These are phyloP conservation scores for Earliella scabrosa DNA, from an alignment of 1,284 basidiomycete genomes.

Conservation along the genomic window DNA sequence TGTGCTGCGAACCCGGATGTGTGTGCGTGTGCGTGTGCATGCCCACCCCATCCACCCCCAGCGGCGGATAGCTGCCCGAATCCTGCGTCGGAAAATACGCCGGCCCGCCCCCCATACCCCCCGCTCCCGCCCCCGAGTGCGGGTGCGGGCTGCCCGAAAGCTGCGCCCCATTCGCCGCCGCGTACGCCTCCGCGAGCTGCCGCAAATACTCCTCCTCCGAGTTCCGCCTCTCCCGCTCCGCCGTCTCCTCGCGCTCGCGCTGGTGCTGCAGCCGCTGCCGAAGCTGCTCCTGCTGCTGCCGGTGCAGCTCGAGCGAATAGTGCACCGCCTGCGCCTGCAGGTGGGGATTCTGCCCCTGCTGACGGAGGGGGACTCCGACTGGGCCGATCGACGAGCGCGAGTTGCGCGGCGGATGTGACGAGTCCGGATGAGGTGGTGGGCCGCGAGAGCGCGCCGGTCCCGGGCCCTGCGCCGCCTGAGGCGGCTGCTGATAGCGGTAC, in stretches of 20 bases:
- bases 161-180: slow-evolving; percentile 13
- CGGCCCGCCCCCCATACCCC: slow-evolving; percentile 4
- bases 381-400: slow-evolving; percentile 50
- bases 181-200: slow-evolving; percentile 22
- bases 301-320: slow-evolving; percentile 48
- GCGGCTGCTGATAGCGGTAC: slow-evolving; percentile 33
- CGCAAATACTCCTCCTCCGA: slow-evolving; percentile 28
- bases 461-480: slow-evolving; percentile 19
- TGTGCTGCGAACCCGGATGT: neutral
- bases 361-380: slow-evolving; percentile 29
- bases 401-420: slow-evolving; percentile 48
- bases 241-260: slow-evolving; percentile 26
- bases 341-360: slow-evolving; percentile 23
- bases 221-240: slow-evolving; percentile 27
- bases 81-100: slow-evolving; percentile 23
- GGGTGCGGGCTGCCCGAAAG: slow-evolving; percentile 25
- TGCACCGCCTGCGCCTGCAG: slow-evolving; percentile 29
- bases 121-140: too few relatives aligned
- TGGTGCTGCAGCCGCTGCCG: slow-evolving; percentile 25
- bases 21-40: neutral
- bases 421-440: slow-evolving; percentile 53
- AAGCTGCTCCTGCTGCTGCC: slow-evolving; percentile 48
- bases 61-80: neutral
- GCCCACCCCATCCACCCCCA: neutral
- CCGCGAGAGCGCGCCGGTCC: slow-evolving; percentile 42